Evolutionary conservation across 2,329 filamentous ascomycete species (phyloP).

Genomic region (Sporothrix luriei): DNA sequence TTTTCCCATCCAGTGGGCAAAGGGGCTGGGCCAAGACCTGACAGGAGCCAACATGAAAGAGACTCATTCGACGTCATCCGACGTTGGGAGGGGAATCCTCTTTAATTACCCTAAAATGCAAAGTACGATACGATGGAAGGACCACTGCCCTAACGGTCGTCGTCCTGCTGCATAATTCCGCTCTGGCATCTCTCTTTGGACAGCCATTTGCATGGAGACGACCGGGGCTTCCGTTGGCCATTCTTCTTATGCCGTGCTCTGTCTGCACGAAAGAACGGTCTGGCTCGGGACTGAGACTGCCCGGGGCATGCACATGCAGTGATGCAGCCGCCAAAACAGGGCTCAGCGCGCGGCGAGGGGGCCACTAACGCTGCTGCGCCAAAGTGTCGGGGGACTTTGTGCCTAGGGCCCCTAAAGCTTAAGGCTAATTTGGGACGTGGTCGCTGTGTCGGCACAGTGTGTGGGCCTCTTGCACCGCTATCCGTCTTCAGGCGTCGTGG

Average conservation of each 20-base stretch:
- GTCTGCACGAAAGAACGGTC: background rate
- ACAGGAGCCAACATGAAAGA: too few relatives aligned
- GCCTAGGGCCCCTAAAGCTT: background rate
- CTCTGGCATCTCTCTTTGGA: too few relatives aligned
- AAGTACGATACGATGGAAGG: too few relatives aligned
- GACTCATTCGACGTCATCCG: conserved; percentile 13
- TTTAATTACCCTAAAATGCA: too few relatives aligned
- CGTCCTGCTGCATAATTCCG: too few relatives aligned
- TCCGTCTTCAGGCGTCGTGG: background rate
- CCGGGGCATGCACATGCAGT: too few relatives aligned
- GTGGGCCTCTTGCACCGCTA: too few relatives aligned
- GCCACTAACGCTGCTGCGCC: background rate
- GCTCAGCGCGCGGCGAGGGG: background rate
- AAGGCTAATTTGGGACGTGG: background rate
- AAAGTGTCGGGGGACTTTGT: background rate
- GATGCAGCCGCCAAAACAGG: background rate
- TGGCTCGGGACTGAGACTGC: background rate
- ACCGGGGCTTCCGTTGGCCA: background rate
- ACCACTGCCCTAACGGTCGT: background rate
- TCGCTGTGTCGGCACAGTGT: background rate
- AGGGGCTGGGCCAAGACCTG: background rate
- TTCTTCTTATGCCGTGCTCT: background rate
- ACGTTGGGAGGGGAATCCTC: background rate
- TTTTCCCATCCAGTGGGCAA: background rate
- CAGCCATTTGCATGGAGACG: too few relatives aligned